Conservation (phyloP, 148 eudicot species). For the Euryodendron excelsum region DNA sequence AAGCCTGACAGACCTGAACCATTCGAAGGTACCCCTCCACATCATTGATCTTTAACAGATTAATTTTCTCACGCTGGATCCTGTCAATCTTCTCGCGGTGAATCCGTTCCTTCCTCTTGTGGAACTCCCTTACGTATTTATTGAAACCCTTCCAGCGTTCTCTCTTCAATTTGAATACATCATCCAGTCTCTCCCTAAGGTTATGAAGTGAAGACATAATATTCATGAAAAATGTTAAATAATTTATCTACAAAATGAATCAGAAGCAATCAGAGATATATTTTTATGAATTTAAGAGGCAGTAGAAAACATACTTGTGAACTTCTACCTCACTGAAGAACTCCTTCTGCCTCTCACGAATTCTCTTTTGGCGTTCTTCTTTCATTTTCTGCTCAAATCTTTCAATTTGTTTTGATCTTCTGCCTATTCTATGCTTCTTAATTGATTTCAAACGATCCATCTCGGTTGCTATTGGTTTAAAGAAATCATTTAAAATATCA, state of each 20-base stretch:
- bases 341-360: constrained; percentile 93
- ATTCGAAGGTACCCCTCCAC: constrained; percentile 98
- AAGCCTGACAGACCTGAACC: constrained; percentile 70
- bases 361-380: constrained; percentile 95
- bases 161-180: constrained; percentile 77
- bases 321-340: constrained; percentile 90
- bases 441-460: constrained; percentile 79
- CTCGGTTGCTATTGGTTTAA: constrained; percentile 73
- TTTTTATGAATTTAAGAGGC: neutral
- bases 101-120: constrained; percentile 88
- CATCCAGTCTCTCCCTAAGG: constrained; percentile 85
- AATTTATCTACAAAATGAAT: neutral
- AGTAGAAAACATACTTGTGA: constrained; percentile 59
- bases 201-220: constrained; percentile 8
- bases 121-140: constrained; percentile 83
- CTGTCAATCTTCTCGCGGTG: constrained; percentile 96
- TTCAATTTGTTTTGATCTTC: constrained; percentile 86
- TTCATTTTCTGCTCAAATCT: constrained; percentile 95
- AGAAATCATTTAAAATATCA: constrained; percentile 78
- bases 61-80: constrained; percentile 98
- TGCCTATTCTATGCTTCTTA: constrained; percentile 90
- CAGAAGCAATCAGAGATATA: neutral
- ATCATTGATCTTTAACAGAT: constrained; percentile 90
- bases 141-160: constrained; percentile 92
- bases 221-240: neutral